Base-by-base conservation (phyloP, 768 basidiomycete genomes). In the Filobasidium floriforme region DNA sequence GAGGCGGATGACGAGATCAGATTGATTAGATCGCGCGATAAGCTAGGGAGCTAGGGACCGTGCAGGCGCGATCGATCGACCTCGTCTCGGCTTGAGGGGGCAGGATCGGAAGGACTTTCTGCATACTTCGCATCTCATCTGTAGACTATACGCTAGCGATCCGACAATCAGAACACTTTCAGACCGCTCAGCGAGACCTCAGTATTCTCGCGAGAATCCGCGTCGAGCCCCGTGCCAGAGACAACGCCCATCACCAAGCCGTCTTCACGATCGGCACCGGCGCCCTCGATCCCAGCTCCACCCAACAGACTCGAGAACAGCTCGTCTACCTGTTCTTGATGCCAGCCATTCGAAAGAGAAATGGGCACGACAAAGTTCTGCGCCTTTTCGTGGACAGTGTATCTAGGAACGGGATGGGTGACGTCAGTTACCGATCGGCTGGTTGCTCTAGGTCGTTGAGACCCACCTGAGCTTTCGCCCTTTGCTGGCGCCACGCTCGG, bases 351-450 rank as follows among this genome's bases (percentile, higher is more conserved):
- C 41, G 79, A 76, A 0, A 80, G 72, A 24, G 76, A 73, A 37
- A 92, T 86, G 7, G 94, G 94, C 1, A 92, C 90, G 88, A 94
- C 94, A 76, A 97, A 98, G 78, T 92, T 92, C 77, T 92, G 90
- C 60, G 96, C 81, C 80, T 96, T 98, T 73, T 98, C 92, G 74
- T 98, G 96, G 1, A 90, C 86, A 69, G 94, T 89, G 77, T 92
- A 96, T 63, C 90, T 89, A 75, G 41, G 7, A 37, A n/a, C 59
- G 26, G 28, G 7, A 26, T 15, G 10, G 41, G 63, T 32, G 32
- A 3, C 9, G 32, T 37, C 3, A 37, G 32, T 37, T 9, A 9
- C 32, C 32, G 9, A 37, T 37, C 32, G 32, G 9, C 32, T 9
- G 32, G 32, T 37, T 9, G 4, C 29, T 49, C 26, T 26, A 60